Base-by-base conservation (phyloP, 257 asterid species). In the Nicotiana undulata region DNA sequence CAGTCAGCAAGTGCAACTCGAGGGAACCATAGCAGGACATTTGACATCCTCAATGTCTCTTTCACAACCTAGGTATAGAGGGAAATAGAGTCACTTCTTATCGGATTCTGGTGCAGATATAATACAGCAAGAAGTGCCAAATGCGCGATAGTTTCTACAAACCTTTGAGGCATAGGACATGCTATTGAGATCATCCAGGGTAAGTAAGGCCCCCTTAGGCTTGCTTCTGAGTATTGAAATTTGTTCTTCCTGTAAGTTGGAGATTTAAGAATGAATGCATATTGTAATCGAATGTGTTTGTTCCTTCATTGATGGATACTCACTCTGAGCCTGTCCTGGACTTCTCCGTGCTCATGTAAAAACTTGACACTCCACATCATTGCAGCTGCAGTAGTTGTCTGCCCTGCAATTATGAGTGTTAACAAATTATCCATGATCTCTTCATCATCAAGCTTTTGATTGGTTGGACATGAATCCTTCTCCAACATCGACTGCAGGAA, bases 361-460 rank as follows among this genome's bases (percentile, higher is more conserved):
- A 87, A 85, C 85, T 91, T 89, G 83, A 89, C 92, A 80, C 87
- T 77, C 95, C 95, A 91, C 95, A 91, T 91, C 83, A 91, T 88
- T 66, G 93, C 95, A 46, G 95, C 87, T 52, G 92, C 89, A 20
- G 91, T 89, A 20, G 95, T 88, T 67, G 87, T 88, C 61, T 87
- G 91, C 37, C 95, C 95, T 1, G 95, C 90, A 52, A 88, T 22
- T 40, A 91, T 81, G 52, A 85, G 29, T 1, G 91, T 91, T 80
- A 91, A 82, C 31, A 91, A 74, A 70, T 91, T 91, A 82, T 91
- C 95, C 91, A 87, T 77, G 29, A 91, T 91, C 85, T 91, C 95
- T 59, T 86, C 92, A 56, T 91, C 95, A 1, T 85, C 87, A 2
- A 91, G 85, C 84, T 87, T 89, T 52, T 88, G 91, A 20, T 86